Base-by-base conservation (phyloP, 2,329 filamentous ascomycete genomes). In the Aspergillus hiratsukae region DNA sequence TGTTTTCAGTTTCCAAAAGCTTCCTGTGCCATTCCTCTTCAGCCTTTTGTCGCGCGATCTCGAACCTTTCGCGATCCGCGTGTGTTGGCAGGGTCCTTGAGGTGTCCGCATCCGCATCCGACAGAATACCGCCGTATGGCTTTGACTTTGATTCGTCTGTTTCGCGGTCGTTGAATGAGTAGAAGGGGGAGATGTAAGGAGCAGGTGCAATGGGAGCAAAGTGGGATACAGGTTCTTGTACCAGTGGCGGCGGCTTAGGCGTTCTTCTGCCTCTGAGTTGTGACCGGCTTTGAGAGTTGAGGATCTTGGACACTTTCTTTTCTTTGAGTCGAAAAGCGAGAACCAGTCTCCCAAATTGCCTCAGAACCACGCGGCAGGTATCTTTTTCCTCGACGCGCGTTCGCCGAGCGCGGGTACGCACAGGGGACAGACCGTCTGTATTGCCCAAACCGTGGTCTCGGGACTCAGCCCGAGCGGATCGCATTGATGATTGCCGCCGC, bases 81-180 rank as follows among this genome's bases (percentile, higher is more conserved):
- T 87, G 82, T 35, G 85, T 83, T 0, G 94, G 94, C 41, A 96
- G 81, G 0, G 94, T 97, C 66, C 90, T 90, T 2, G 89, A 87
- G 0, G 94, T 99, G 68, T 97, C 93, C 1, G 92, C 92, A 71
- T 99, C 93, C 0, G 82, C 81, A 72, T 97, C 93, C 0, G 84
- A 89, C 28, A 99, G 80, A 52, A 99, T 96, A 1, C 94, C 94
- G 28, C 94, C 94, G 63, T 97, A 99, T 0, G 94, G 94, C 70
- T 96, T 97, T 51, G 89, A 89, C 71, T 95, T 96, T 41, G 86
- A 79, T 66, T 97, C 92, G 58, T 97, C 92, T 19, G 86, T 86
- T 64, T 97, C 93, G 62, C 89, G 90, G 64, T 97, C 93, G 59
- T 89, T 88, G 62, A 97, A 92, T 0, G 90, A 90, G 65, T 93